phyloP scores from a whole-genome alignment of 768 basidiomycete genomes.

The Exidia glandulosa region DNA sequence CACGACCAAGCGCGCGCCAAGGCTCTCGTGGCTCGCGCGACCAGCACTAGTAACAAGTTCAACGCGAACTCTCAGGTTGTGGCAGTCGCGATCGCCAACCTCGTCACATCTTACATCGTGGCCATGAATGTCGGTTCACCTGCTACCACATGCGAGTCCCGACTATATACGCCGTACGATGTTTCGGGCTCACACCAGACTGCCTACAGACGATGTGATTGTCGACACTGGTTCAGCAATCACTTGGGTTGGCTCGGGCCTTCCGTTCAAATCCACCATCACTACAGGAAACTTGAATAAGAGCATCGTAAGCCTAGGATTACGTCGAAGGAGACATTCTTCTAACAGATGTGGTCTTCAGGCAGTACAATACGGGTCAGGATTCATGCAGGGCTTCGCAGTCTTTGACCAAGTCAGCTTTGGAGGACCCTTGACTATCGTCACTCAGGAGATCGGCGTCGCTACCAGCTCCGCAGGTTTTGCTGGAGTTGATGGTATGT shows the following conservation, averaged over 20 bases:
- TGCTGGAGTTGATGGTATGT: conserved; percentile 38
- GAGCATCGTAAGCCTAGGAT: conserved; percentile 18
- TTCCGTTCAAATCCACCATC: conserved; percentile 31
- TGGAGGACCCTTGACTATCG: conserved; percentile 27
- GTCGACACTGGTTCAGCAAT: conserved; percentile 29
- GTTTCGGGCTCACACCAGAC: too few relatives aligned
- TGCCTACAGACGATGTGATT: conserved; percentile 1
- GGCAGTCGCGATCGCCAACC: conserved; percentile 9
- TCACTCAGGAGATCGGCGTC: conserved; percentile 40
- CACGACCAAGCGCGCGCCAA: background rate
- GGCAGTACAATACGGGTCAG: conserved; percentile 3
- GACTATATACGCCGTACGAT: too few relatives aligned
- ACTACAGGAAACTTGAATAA: conserved; percentile 30
- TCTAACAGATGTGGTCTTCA: conserved; percentile 13
- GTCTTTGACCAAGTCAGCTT: conserved; percentile 9
- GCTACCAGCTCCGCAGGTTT: conserved; percentile 38
- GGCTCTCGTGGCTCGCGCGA: background rate
- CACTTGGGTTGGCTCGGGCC: conserved; percentile 47
- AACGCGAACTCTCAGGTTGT: background rate
- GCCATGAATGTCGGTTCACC: conserved; percentile 43
- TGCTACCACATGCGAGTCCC: conserved; percentile 26
- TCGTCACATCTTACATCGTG: conserved; percentile 31
- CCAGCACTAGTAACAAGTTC: background rate
- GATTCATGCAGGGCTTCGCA: conserved; percentile 1
- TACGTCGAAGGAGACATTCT: conserved; percentile 19